Conservation (phyloP, 192 early-diverging fungal species). For the Coemansia sp. region DNA sequence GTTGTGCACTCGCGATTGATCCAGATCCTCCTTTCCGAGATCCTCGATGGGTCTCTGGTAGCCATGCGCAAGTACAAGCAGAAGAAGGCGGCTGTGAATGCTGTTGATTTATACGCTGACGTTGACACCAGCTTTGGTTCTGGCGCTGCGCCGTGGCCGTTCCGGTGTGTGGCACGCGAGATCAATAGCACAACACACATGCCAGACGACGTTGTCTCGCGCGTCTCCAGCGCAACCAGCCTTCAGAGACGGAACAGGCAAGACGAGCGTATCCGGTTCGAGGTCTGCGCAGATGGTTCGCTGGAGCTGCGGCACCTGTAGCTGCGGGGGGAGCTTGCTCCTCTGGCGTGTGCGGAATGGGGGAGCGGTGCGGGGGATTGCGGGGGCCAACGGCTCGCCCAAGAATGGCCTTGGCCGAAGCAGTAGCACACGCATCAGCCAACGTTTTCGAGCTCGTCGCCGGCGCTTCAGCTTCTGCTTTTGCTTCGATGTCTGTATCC, state of each 20-base stretch:
- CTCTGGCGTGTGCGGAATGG: too few species aligned
- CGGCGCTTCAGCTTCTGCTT: neutral
- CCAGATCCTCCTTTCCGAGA: constrained; percentile 36
- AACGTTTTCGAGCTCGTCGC: neutral
- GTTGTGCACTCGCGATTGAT: constrained; percentile 44
- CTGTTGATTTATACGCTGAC: constrained; percentile 11
- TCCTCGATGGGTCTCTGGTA: constrained; percentile 34
- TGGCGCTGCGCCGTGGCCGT: constrained; percentile 6
- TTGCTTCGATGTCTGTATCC: neutral
- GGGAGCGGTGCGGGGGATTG: neutral
- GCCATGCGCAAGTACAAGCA: constrained; percentile 38
- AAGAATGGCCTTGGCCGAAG: neutral
- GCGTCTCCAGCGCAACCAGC: constrained; percentile 26
- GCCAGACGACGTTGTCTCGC: constrained; percentile 28
- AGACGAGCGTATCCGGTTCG: constrained; percentile 28
- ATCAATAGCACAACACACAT: constrained; percentile 37
- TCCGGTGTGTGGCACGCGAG: constrained; percentile 20
- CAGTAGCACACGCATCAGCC: constrained; percentile 14
- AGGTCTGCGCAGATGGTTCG: constrained; percentile 16
- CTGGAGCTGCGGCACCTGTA: constrained; percentile 23
- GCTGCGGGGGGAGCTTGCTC: neutral
- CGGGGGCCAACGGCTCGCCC: neutral
- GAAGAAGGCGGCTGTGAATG: constrained; percentile 38
- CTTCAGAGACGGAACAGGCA: constrained; percentile 8
- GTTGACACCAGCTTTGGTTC: neutral